Evolutionary conservation across 1,139 yeast species (phyloP).

Genomic region (Geotrichum bryndzae): DNA sequence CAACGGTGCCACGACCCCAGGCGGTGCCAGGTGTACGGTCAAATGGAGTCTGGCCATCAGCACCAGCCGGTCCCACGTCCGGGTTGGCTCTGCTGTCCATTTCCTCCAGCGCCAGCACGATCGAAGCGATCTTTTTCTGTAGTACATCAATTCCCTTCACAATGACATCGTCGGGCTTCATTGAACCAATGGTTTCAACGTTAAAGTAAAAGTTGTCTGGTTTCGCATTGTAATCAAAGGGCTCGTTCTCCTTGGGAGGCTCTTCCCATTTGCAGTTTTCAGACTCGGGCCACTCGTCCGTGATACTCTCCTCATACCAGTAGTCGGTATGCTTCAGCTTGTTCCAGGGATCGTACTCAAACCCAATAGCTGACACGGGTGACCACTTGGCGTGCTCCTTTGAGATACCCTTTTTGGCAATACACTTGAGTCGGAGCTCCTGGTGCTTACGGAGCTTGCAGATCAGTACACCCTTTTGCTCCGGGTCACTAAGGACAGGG

Average conservation of each 20-base stretch:
- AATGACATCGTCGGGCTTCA: slow-evolving; percentile 85
- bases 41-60: slow-evolving; percentile 13
- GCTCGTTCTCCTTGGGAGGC: slow-evolving; percentile 82
- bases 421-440: slow-evolving; percentile 80
- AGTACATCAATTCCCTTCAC: slow-evolving; percentile 74
- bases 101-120: slow-evolving; percentile 70
- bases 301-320: slow-evolving; percentile 91
- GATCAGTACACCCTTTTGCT: slow-evolving; percentile 74
- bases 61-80: slow-evolving; percentile 7
- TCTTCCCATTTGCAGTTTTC: slow-evolving; percentile 94
- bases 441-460: slow-evolving; percentile 92
- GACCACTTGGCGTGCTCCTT: slow-evolving; percentile 99
- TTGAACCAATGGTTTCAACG: slow-evolving; percentile 86
- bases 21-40: slow-evolving; percentile 14
- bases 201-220: slow-evolving; percentile 79
- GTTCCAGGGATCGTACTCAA: slow-evolving; percentile 99
- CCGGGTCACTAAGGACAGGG: slow-evolving; percentile 77
- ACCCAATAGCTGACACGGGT: slow-evolving; percentile 94
- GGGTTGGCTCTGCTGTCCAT: slow-evolving; percentile 18
- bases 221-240: slow-evolving; percentile 76
- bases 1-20: slow-evolving; percentile 11
- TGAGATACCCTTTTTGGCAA: slow-evolving; percentile 96
- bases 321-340: slow-evolving; percentile 90
- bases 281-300: slow-evolving; percentile 87
- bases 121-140: slow-evolving; percentile 86